Percentiles rank a stretch among this genome's conserved stretches.
phyloP scores from a whole-genome alignment of 768 basidiomycete genomes.

The Tricholoma flavovirens region DNA sequence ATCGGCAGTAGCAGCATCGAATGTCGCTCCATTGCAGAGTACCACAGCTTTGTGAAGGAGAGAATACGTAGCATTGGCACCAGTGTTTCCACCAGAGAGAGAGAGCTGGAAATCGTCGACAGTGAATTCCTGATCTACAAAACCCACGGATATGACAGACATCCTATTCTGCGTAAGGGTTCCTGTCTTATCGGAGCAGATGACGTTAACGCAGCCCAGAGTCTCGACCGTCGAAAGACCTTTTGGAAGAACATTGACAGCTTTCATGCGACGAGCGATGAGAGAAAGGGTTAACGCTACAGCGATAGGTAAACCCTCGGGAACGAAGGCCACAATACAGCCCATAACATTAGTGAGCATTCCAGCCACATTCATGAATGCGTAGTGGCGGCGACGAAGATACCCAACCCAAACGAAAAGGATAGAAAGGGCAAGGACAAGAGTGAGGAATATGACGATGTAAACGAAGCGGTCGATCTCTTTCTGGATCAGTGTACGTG shows the following conservation, averaged over 20 bases:
- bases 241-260: constrained; percentile 21
- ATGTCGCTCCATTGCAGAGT: constrained; percentile 54
- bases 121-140: constrained; percentile 27
- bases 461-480: constrained; percentile 51
- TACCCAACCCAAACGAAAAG: constrained; percentile 37
- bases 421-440: constrained; percentile 37
- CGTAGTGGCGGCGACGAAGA: constrained; percentile 35
- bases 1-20: constrained; percentile 28
- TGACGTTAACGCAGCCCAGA: constrained; percentile 53
- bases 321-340: constrained; percentile 35
- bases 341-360: constrained; percentile 53
- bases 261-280: constrained; percentile 15
- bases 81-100: constrained; percentile 6
- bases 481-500: constrained; percentile 40
- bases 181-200: constrained; percentile 55
- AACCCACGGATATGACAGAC: constrained; percentile 45
- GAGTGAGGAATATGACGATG: constrained; percentile 38
- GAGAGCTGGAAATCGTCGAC: constrained; percentile 18
- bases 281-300: constrained; percentile 45
- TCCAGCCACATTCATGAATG: constrained; percentile 42
- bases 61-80: constrained; percentile 7
- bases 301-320: constrained; percentile 48
- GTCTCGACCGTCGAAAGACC: constrained; percentile 63
- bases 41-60: constrained; percentile 32
- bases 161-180: constrained; percentile 58